Evolutionary conservation across 75 land plant species (phyloP).

Genomic region (Larix kaempferi): DNA sequence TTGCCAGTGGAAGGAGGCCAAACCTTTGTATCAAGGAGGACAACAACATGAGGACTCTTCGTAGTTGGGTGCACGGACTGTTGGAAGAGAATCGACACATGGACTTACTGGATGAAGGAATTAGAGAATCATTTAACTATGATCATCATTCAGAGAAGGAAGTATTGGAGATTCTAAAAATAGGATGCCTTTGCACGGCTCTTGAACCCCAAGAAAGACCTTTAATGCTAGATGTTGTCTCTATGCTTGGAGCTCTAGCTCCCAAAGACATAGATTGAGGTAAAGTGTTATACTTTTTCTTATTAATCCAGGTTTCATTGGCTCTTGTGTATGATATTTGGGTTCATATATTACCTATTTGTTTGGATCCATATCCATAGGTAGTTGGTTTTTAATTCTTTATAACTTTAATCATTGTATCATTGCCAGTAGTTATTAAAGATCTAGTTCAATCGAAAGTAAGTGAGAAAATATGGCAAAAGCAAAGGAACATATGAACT

Average conservation of each 20-base stretch:
- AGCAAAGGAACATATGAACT: no score
- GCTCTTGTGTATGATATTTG: no score
- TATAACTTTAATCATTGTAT: no score
- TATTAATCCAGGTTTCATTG: no score
- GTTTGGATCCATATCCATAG: no score
- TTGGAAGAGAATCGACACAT: conserved; percentile 16
- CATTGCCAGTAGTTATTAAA: no score
- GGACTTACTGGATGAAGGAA: conserved; percentile 38
- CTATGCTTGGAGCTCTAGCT: conserved; percentile 15
- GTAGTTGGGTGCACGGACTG: conserved; percentile 40
- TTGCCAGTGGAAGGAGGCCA: conserved; percentile 69
- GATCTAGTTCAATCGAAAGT: no score
- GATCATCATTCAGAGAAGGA: conserved; percentile 10
- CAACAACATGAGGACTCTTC: conserved; percentile 24
- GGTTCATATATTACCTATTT: no score
- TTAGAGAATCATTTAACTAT: conserved; percentile 4
- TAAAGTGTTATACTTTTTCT: no score
- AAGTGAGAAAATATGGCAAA: no score
- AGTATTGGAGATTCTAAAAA: conserved; percentile 21
- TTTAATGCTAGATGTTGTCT: conserved; percentile 27
- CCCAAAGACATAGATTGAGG: neutral
- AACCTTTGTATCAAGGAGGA: conserved; percentile 28
- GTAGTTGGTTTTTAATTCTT: no score
- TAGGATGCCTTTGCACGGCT: conserved; percentile 30
- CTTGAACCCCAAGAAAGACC: conserved; percentile 31